Evolutionary conservation across 2,329 filamentous ascomycete species (phyloP), one percentile per base, ranked within the genome.

Genomic region (Microsporum ferrugineum): DNA sequence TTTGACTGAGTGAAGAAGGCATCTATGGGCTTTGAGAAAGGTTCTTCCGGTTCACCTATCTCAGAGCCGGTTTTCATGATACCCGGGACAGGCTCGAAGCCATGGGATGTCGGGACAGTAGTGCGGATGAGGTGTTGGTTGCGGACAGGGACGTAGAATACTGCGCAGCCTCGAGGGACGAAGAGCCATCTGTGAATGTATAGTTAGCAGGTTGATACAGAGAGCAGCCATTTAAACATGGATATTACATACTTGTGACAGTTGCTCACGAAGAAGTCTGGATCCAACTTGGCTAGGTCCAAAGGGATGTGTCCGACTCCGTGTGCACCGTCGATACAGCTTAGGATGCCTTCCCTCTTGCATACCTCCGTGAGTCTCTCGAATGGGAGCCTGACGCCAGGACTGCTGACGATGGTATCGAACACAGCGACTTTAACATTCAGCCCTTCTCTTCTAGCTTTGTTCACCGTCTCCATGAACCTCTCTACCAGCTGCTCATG

Each of bases 191-290:
- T 82, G 5, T 60, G 61, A 65, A 41, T 61, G 59, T 59, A 47
- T 41, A 14, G 23, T 31, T n/a, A 49, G 36, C 39, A 29, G n/a
- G 2, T 41, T 38, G 41, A 36, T 36, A 17, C 27, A 12, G n/a
- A 2, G 53, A 14, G 3, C 17, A 23, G 34, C 4, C 6, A 2
- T 45, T 6, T 59, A 1, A 27, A 33, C 10, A 8, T 43, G 31
- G 31, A 10, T 1, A 1, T 6, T 43, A 59, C 67, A 59, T 70
- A 76, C 73, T 95, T 95, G 77, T 95, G 89, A 67, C 85, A 89
- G 72, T 96, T 96, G 60, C 81, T 87, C 12, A 92, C 82, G 69
- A 95, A 89, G 75, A 95, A 96, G 72, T 96, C 91, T 0, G 90
- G 86, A 64, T 91, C 82, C 2, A 91, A 75, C 2, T 75, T 72